These are phyloP conservation scores for Podospora australis DNA, from an alignment of 495 filamentous ascomycete species.

Conservation along the genomic window DNA sequence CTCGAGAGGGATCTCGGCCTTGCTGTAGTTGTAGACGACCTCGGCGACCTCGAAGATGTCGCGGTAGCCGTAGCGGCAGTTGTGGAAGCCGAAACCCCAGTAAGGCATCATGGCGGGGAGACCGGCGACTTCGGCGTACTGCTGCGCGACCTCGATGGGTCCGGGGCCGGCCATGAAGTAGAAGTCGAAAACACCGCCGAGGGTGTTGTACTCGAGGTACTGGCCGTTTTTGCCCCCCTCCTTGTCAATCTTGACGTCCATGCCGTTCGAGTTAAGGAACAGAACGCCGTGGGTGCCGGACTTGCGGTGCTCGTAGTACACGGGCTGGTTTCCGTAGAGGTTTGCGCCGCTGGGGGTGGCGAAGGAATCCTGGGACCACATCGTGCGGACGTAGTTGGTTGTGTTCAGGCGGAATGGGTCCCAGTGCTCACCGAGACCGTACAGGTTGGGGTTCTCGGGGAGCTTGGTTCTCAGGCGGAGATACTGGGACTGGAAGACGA, in stretches of 20 bases:
- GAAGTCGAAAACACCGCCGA: slow-evolving; percentile 77
- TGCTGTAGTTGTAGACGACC: slow-evolving; percentile 71
- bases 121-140: slow-evolving; percentile 68
- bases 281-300: slow-evolving; percentile 76
- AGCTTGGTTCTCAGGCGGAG: slow-evolving; percentile 64
- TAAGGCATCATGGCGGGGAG: slow-evolving; percentile 75
- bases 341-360: slow-evolving; percentile 49
- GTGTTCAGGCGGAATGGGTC: slow-evolving; percentile 67
- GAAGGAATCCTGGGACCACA: slow-evolving; percentile 76
- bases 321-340: slow-evolving; percentile 75
- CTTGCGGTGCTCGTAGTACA: slow-evolving; percentile 75
- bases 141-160: slow-evolving; percentile 62
- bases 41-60: slow-evolving; percentile 75
- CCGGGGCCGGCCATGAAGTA: slow-evolving; percentile 74
- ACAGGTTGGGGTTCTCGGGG: slow-evolving; percentile 63
- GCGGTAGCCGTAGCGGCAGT: slow-evolving; percentile 75
- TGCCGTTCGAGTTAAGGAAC: slow-evolving; percentile 75
- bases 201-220: slow-evolving; percentile 77
- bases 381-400: slow-evolving; percentile 67
- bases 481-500: slow-evolving; percentile 79
- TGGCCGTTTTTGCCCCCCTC: slow-evolving; percentile 53
- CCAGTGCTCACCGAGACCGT: slow-evolving; percentile 74
- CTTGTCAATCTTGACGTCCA: slow-evolving; percentile 79
- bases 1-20: slow-evolving; percentile 71
- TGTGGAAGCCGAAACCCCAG: slow-evolving; percentile 78